Base-by-base conservation (phyloP, 73 alveolate species). In the Tetrahymena malaccensis region DNA sequence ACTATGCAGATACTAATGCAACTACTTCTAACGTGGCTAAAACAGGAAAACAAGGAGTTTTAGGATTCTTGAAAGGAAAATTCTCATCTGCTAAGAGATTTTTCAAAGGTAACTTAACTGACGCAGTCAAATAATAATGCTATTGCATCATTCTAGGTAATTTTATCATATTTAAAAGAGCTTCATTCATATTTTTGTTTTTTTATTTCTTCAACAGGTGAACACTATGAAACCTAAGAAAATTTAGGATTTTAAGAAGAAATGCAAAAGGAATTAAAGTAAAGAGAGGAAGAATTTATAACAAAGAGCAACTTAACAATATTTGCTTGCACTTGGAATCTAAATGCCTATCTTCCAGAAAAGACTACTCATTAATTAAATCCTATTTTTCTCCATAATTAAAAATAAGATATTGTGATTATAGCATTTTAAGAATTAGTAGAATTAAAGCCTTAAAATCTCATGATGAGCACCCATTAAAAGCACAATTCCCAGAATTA, bases 1-100 rank as follows among this genome's bases (percentile, higher is more conserved):
- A 98, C 84, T 99, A 99, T 96, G 97, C 99, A 9, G 99, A 99
- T 27, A 99, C 99, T 5, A 97, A 98, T 57, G 98, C 99, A 9
- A 99, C 99, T 0, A 98, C 98, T 38, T 97, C 99, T 33, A 98
- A 98, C 43, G 99, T 99, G 1, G 98, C 99, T 22, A 98, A 98
- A 97, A 97, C 98, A 5, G 99, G 99, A 27, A 98, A 98, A 89
- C 96, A 98, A 89, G 97, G 98, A 57, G 96, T 98, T 21, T 43
- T 85, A 55, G 97, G 97, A 4, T 50, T 89, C 2, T 37, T 95
- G 9, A 35, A 70, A 22, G 95, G 94, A 55, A 44, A 56, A 43
- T 95, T 89, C 35, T 94, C 97, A 16, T 85, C 97, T 33, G 43
- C 94, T 31, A 93, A 70, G 33, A 50, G 97, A 50, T 95, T 95